A percentile compares a stretch with the other conserved stretches of the same genome.
phyloP scores from a whole-genome alignment of 2,329 filamentous ascomycete species.

The Colletotrichum sansevieriae region DNA sequence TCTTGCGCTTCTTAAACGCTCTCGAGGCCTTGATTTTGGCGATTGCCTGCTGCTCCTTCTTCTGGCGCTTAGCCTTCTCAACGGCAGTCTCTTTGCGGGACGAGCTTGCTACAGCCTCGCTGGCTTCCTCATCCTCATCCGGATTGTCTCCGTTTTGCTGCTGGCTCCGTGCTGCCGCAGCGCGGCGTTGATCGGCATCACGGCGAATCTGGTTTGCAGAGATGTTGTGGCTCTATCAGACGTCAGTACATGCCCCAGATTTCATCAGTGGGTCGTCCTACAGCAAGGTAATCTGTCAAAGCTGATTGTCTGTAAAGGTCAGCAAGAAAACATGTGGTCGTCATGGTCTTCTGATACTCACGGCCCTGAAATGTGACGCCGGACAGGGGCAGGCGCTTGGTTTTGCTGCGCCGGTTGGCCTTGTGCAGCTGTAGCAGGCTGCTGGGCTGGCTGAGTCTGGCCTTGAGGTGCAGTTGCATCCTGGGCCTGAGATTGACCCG shows the following conservation, averaged over 20 bases:
- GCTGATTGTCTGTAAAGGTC: conserved; percentile 60
- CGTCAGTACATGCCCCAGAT: neutral
- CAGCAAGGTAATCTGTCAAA: conserved; percentile 66
- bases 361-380: conserved; percentile 39
- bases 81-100: conserved; percentile 43
- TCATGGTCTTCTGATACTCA: conserved; percentile 5
- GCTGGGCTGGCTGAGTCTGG: conserved; percentile 19
- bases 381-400: conserved; percentile 3
- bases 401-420: conserved; percentile 27
- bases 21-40: conserved; percentile 75
- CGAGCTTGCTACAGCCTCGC: conserved; percentile 31
- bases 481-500: conserved; percentile 16
- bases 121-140: conserved; percentile 45
- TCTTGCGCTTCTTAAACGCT: conserved; percentile 67
- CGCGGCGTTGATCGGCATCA: conserved; percentile 62
- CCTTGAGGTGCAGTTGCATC: neutral
- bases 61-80: conserved; percentile 51
- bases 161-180: conserved; percentile 47
- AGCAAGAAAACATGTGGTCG: neutral
- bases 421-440: conserved; percentile 8
- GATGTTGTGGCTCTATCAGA: conserved; percentile 76
- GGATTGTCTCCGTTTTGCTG: conserved; percentile 27
- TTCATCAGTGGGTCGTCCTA: conserved; percentile 45
- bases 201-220: conserved; percentile 69
- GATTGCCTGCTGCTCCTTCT: conserved; percentile 66